These are phyloP conservation scores for Fusarium brevicatenulatum DNA, from an alignment of 2,329 filamentous ascomycete genomes.

Conservation along the genomic window DNA sequence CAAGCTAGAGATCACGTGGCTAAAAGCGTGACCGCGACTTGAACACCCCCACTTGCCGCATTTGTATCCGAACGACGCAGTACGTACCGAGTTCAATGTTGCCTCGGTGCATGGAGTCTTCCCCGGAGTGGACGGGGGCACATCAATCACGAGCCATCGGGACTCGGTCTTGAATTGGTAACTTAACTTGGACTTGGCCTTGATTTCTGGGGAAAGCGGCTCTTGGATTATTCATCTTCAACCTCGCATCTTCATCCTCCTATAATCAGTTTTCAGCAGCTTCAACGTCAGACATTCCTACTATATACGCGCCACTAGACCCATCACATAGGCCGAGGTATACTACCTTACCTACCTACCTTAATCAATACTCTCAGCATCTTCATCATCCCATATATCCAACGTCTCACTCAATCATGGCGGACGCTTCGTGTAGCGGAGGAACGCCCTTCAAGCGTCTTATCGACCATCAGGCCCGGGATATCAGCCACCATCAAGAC, in stretches of 20 bases:
- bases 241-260: neutral
- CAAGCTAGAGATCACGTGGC: constrained; percentile 37
- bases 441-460: constrained; percentile 56
- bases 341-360: too few species aligned
- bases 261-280: neutral
- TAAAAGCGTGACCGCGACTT: constrained; percentile 14
- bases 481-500: constrained; percentile 55
- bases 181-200: neutral
- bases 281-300: neutral
- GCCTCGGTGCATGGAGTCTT: constrained; percentile 37
- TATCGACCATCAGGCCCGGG: constrained; percentile 54
- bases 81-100: constrained; percentile 31
- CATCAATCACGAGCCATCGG: constrained; percentile 40
- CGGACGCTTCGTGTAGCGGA: constrained; percentile 55
- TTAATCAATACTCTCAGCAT: neutral
- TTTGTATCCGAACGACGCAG: constrained; percentile 17
- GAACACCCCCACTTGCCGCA: constrained; percentile 40
- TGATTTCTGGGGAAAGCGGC: constrained; percentile 15
- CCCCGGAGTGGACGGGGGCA: constrained; percentile 32
- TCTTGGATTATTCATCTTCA: constrained; percentile 33
- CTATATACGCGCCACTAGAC: neutral
- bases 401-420: constrained; percentile 44
- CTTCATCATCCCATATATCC: neutral
- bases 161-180: constrained; percentile 1
- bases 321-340: constrained; percentile 34